Conservation (phyloP, 257 asterid genomes). For the Solanum chiquidenum region DNA sequence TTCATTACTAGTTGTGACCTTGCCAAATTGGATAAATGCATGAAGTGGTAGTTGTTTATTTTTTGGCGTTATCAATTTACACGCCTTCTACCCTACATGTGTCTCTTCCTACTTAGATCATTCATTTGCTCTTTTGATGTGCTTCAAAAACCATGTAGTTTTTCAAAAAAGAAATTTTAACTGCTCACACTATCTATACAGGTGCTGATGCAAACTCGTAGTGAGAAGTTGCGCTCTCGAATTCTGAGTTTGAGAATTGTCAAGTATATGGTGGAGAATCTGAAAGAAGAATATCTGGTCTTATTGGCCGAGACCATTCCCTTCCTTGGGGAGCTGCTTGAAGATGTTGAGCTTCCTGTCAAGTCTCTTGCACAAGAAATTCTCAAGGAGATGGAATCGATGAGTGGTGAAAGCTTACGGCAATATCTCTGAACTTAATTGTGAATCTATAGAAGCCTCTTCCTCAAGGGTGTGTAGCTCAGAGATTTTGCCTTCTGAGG, state of each 20-base stretch:
- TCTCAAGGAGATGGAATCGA: constrained; percentile 61
- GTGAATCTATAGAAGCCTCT: neutral
- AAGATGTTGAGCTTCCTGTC: constrained; percentile 65
- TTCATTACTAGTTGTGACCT: neutral
- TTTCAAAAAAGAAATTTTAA: neutral
- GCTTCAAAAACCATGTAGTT: neutral
- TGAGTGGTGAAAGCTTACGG: constrained; percentile 82
- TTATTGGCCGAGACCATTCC: constrained; percentile 80
- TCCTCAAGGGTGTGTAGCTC: neutral
- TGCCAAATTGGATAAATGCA: neutral
- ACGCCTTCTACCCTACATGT: neutral
- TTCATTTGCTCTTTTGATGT: neutral
- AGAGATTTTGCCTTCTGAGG: neutral
- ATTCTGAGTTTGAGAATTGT: constrained; percentile 69
- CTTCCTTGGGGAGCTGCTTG: constrained; percentile 81
- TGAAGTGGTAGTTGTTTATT: neutral
- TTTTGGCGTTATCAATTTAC: neutral
- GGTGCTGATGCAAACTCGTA: constrained; percentile 94
- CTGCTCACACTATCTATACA: constrained; percentile 9
- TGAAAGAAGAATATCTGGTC: constrained; percentile 71
- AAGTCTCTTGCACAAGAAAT: constrained; percentile 85
- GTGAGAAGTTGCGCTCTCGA: constrained; percentile 65
- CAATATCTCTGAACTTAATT: constrained; percentile 41
- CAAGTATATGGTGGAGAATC: constrained; percentile 51
- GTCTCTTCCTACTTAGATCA: neutral